phyloP scores from a whole-genome alignment of 2,329 filamentous ascomycete genomes.

The Cordyceps tenuipes region DNA sequence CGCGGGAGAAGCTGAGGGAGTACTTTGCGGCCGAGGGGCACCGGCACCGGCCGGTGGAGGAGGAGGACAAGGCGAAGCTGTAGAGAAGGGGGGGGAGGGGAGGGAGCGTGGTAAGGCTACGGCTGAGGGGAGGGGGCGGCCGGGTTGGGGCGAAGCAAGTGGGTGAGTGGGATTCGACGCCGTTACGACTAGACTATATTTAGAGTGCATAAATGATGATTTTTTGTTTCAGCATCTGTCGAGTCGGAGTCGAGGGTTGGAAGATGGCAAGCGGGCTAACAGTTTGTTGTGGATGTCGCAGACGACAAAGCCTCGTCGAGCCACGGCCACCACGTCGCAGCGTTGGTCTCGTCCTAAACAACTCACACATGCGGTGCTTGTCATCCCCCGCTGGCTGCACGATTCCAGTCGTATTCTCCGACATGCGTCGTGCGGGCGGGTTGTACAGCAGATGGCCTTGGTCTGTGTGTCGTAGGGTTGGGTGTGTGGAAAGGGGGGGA shows the following conservation, averaged over 20 bases:
- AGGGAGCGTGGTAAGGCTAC: constrained; percentile 43
- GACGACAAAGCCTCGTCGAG: too few relatives aligned
- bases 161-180: neutral
- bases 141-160: too few relatives aligned
- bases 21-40: constrained; percentile 57
- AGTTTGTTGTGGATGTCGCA: too few relatives aligned
- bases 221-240: too few relatives aligned
- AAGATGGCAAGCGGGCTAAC: too few relatives aligned
- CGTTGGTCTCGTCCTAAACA: neutral
- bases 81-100: constrained; percentile 29
- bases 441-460: neutral
- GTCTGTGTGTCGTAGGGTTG: too few relatives aligned
- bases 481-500: too few relatives aligned
- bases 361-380: neutral
- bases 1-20: constrained; percentile 59
- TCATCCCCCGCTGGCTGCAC: too few relatives aligned
- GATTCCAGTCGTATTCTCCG: neutral
- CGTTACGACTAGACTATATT: neutral
- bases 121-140: constrained; percentile 30
- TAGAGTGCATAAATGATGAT: neutral
- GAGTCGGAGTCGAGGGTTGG: too few relatives aligned
- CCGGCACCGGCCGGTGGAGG: too few relatives aligned
- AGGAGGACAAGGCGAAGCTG: too few relatives aligned
- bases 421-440: neutral
- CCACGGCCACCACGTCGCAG: neutral